Percentiles rank a stretch among this genome's conserved stretches.
Evolutionary conservation across 2,329 filamentous ascomycete genomes (phyloP).

Genomic region (Ceratocystis cacaofunesta): DNA sequence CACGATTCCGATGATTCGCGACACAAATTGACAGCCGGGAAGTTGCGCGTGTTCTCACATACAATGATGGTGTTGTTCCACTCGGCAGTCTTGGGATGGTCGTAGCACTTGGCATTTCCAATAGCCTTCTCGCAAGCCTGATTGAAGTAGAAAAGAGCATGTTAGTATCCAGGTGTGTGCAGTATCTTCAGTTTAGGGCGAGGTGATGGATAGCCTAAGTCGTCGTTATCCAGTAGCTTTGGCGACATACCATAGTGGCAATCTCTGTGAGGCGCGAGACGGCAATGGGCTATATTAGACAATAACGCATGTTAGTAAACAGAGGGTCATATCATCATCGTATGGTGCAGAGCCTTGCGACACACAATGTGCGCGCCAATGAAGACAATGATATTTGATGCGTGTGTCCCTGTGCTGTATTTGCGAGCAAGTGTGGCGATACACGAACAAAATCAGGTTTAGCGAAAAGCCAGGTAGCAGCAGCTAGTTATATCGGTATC

Average conservation of each 20-base stretch:
- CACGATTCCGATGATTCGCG: background rate
- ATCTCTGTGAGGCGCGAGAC: slow-evolving; percentile 71
- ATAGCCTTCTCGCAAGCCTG: slow-evolving; percentile 76
- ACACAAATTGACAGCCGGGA: background rate
- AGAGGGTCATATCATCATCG: background rate
- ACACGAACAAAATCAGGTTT: background rate
- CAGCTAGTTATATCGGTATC: background rate
- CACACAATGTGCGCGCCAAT: background rate
- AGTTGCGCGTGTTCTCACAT: slow-evolving; percentile 25
- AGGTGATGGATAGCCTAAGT: background rate
- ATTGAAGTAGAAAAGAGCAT: background rate
- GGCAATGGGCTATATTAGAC: slow-evolving; percentile 52
- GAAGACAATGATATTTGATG: background rate
- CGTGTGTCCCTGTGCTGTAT: background rate
- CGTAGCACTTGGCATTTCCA: slow-evolving; percentile 61
- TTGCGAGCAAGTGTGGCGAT: background rate
- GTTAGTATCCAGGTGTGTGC: background rate
- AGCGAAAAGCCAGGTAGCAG: background rate
- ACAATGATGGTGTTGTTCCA: slow-evolving; percentile 95
- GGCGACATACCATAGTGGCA: slow-evolving; percentile 55
- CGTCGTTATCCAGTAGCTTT: slow-evolving; percentile 4
- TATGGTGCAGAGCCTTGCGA: background rate
- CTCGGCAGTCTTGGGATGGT: slow-evolving; percentile 66
- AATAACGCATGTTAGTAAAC: slow-evolving; percentile 7
- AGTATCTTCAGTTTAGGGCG: too few species aligned